Evolutionary conservation across 768 basidiomycete species (phyloP).

Genomic region (Mrakia blollopis): DNA sequence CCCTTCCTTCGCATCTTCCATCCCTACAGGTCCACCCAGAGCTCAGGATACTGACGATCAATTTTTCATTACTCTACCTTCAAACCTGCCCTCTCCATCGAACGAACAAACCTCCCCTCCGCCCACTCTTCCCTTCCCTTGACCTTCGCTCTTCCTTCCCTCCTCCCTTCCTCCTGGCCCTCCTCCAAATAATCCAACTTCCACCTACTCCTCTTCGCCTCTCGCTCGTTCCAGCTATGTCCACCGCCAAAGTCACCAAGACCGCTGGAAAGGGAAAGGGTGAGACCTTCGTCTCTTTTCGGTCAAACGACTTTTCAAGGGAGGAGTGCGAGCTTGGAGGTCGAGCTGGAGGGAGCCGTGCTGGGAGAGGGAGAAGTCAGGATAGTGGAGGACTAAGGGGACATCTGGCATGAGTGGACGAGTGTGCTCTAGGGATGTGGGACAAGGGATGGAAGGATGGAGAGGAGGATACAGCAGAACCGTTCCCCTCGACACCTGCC

Average conservation of each 20-base stretch:
- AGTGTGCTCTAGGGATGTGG: not conserved
- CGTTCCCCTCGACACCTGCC: not conserved
- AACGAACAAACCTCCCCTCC: not conserved
- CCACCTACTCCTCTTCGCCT: not conserved
- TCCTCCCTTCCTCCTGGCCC: not conserved
- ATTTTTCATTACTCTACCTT: not conserved
- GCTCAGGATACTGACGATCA: not conserved
- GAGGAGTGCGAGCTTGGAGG: not conserved
- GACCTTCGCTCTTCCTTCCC: not conserved
- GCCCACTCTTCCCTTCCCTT: not conserved
- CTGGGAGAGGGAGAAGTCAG: not conserved
- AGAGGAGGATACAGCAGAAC: not conserved
- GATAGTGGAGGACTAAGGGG: not conserved
- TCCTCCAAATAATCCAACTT: not conserved
- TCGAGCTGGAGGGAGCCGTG: not conserved
- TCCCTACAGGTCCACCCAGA: not conserved
- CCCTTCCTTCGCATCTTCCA: not conserved
- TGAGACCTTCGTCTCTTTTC: slow-evolving; percentile 5
- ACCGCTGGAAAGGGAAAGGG: slow-evolving; percentile 9
- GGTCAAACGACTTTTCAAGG: not conserved
- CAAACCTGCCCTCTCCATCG: not conserved
- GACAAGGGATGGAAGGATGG: not conserved
- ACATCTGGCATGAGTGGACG: not conserved
- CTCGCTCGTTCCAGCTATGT: not conserved
- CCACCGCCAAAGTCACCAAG: slow-evolving; percentile 9